These are phyloP conservation scores for Eutypa lata DNA, from an alignment of 2,329 filamentous ascomycete species.

Conservation along the genomic window DNA sequence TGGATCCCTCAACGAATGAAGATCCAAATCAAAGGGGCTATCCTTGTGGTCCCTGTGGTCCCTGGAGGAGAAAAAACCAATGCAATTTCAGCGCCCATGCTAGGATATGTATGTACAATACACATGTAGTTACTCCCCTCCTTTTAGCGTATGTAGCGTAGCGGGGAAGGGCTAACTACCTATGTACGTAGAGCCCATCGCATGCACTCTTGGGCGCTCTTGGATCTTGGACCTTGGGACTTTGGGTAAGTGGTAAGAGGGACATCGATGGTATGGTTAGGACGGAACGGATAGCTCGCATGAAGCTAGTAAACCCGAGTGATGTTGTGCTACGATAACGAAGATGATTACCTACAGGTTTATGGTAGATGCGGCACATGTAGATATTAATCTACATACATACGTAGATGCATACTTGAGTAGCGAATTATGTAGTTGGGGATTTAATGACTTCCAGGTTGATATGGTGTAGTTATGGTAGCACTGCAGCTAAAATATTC, in stretches of 20 bases:
- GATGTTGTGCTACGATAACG: neutral
- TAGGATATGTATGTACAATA: neutral
- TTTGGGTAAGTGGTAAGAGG: too few species aligned
- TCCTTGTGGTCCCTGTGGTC: neutral
- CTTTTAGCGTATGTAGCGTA: neutral
- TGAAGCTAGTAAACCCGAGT: neutral
- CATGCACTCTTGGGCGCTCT: neutral
- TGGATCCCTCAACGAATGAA: neutral
- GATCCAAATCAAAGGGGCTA: constrained; percentile 1
- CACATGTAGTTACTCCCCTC: neutral
- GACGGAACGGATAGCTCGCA: neutral
- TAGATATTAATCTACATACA: neutral
- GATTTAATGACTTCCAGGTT: too few species aligned
- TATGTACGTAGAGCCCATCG: neutral
- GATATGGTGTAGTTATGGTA: too few species aligned
- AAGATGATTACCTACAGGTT: too few species aligned
- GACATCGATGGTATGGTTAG: too few species aligned
- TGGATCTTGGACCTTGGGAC: too few species aligned
- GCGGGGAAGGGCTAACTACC: too few species aligned
- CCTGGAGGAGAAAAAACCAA: neutral
- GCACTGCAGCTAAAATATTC: too few species aligned
- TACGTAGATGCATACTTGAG: too few species aligned
- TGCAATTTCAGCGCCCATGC: neutral
- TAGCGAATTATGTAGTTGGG: too few species aligned
- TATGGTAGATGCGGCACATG: too few species aligned